phyloP scores from a whole-genome alignment of 2,329 filamentous ascomycete genomes.

The Trichoderma oligosporum region DNA sequence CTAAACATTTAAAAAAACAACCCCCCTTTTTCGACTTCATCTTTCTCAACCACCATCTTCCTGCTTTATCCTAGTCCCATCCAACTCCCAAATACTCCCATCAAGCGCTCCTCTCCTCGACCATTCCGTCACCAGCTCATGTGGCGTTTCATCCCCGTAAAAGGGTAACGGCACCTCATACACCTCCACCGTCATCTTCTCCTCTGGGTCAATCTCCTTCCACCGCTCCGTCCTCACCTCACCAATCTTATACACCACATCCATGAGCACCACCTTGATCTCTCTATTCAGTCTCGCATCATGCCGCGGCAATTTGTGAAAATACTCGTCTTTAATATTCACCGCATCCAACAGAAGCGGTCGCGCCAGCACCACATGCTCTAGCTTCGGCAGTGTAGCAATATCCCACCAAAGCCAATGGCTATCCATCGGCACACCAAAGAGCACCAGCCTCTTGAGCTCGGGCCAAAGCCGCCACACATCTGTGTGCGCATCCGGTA shows the following conservation, averaged over 20 bases:
- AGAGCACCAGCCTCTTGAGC: constrained; percentile 42
- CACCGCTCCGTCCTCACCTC: constrained; percentile 30
- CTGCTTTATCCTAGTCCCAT: constrained; percentile 22
- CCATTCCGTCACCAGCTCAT: constrained; percentile 36
- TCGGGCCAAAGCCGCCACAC: constrained; percentile 44
- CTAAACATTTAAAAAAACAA: too few species aligned
- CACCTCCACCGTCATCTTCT: constrained; percentile 37
- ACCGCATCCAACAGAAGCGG: constrained; percentile 31
- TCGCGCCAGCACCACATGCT: constrained; percentile 42
- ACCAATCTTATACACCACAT: constrained; percentile 27
- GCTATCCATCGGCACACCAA: constrained; percentile 37
- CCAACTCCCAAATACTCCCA: constrained; percentile 40
- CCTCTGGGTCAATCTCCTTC: constrained; percentile 36
- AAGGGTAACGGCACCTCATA: constrained; percentile 40
- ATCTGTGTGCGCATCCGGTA: constrained; percentile 33
- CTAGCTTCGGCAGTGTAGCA: constrained; percentile 35
- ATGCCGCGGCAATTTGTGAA: constrained; percentile 32
- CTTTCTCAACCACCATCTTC: neutral
- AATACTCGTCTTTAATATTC: constrained; percentile 43
- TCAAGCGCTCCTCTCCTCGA: constrained; percentile 39
- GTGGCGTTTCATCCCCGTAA: constrained; percentile 36
- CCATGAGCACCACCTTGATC: constrained; percentile 34
- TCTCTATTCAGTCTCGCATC: constrained; percentile 28
- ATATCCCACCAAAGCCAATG: constrained; percentile 40
- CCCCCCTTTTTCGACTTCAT: neutral